A percentile compares a stretch with the other conserved stretches of the same genome.
phyloP scores from a whole-genome alignment of 139 green algal genomes.

The Micractinium conductrix region DNA sequence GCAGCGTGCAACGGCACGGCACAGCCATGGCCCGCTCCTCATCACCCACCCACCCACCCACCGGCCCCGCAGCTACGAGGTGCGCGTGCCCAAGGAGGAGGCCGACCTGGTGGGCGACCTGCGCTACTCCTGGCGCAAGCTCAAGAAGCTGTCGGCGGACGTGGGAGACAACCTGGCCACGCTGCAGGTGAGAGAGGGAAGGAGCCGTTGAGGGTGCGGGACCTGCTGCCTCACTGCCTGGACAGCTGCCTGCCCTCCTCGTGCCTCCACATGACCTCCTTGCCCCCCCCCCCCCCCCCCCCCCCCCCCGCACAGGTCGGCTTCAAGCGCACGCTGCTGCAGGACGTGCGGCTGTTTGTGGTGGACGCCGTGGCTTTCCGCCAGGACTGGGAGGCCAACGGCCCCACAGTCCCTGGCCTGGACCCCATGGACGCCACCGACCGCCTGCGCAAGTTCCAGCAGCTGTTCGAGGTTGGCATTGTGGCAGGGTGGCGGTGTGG shows the following conservation, averaged over 20 bases:
- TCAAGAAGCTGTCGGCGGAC: slow-evolving; percentile 84
- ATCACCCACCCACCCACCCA: too few species aligned
- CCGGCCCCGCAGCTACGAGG: slow-evolving; percentile 70
- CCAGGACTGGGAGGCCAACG: slow-evolving; percentile 84
- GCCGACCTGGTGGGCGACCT: slow-evolving; percentile 88
- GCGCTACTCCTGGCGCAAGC: slow-evolving; percentile 91
- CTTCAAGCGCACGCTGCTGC: slow-evolving; percentile 92
- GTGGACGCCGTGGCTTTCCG: slow-evolving; percentile 81
- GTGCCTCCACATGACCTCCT: neutral
- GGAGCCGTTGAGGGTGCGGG: too few species aligned
- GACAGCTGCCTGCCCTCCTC: neutral
- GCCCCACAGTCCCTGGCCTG: slow-evolving; percentile 89
- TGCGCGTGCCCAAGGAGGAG: slow-evolving; percentile 93
- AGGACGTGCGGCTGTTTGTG: slow-evolving; percentile 89
- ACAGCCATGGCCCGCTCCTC: too few species aligned
- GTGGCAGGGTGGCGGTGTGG: too few species aligned
- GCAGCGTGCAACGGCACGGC: too few species aligned
- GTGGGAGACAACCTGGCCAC: slow-evolving; percentile 82
- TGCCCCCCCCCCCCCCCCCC: neutral
- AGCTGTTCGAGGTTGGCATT: slow-evolving; percentile 85
- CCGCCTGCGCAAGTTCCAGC: slow-evolving; percentile 92
- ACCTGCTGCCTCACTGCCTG: neutral
- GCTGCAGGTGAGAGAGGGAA: slow-evolving; percentile 69
- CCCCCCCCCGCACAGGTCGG: slow-evolving; percentile 59
- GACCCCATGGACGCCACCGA: slow-evolving; percentile 91